Evolutionary conservation across 2,329 filamentous ascomycete genomes (phyloP).

Genomic region (Thermoascus crustaceus): DNA sequence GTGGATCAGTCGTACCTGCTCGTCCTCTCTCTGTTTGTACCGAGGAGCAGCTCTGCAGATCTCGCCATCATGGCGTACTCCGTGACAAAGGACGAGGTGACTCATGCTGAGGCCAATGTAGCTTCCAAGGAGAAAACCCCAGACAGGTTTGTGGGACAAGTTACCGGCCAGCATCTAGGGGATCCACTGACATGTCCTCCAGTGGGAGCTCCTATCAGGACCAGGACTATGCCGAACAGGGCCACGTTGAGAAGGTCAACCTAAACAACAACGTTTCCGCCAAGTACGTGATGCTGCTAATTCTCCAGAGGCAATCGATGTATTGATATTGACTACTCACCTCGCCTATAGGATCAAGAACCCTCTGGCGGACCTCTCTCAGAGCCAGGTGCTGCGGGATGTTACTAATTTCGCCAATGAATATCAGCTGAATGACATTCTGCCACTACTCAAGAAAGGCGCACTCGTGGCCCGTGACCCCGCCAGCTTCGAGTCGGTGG

Average conservation of each 20-base stretch:
- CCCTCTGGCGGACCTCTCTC: constrained; percentile 23
- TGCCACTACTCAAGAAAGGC: constrained; percentile 31
- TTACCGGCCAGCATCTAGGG: not conserved
- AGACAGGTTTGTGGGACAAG: not conserved
- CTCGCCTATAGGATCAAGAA: constrained; percentile 15
- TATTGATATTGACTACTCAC: not conserved
- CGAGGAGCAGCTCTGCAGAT: not conserved
- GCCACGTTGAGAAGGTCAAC: constrained; percentile 15
- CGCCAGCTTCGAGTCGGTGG: constrained; percentile 35
- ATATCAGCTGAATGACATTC: constrained; percentile 52
- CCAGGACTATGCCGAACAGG: constrained; percentile 7
- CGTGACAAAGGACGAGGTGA: not conserved
- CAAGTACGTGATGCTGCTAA: constrained; percentile 12
- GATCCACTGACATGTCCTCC: not conserved
- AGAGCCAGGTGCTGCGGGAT: constrained; percentile 21
- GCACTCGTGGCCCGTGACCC: constrained; percentile 45
- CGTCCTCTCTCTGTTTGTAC: not conserved
- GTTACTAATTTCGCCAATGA: constrained; percentile 40
- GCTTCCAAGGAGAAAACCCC: not conserved
- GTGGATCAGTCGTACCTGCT: not conserved
- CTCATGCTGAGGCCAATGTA: not conserved
- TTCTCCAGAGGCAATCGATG: too few relatives aligned
- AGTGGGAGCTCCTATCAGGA: not conserved
- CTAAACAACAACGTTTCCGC: constrained; percentile 21
- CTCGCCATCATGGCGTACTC: not conserved